Evolutionary conservation across 2,329 filamentous ascomycete genomes (phyloP), one percentile per base, ranked within the genome.

Genomic region (Pseudogymnoascus verrucosus): DNA sequence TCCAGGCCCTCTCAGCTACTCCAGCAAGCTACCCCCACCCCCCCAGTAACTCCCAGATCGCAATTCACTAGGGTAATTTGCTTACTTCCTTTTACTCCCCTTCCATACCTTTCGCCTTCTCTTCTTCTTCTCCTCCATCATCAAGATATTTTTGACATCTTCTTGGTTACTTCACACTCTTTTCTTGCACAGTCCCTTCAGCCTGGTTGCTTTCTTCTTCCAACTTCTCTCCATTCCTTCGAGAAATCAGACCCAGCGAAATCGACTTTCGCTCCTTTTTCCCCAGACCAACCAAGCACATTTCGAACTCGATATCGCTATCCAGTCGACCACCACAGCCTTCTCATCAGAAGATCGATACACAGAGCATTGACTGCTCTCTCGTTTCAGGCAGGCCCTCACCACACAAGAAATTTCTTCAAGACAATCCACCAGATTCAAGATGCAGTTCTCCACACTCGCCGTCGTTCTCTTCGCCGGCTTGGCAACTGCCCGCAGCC

Each of bases 201-300:
- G 57, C 57, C 57, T 12, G 57, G 57, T 60, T 36, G 31, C 57
- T 36, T 37, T 60, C 57, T 23, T 28, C 16, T n/a, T 23, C 37
- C 57, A 60, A 60, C 57, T 60, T 37, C 31, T 60, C 16, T 60
- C 19, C 57, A 60, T 40, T 60, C 57, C 28, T 60, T 14, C 16
- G 31, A 36, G 57, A 60, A 40, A 36, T 21, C 26, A 37, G 14
- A 37, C 57, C 31, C 28, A 60, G 57, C 57, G 57, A 28, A 60
- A 39, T 60, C 21, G 57, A 60, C 57, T 60, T 60, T 60, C 57
- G 57, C 57, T 60, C 57, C 2, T 60, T 60, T 60, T 37, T 60
- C 2, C 10, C 57, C 31, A 8, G 19, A 10, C 47, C 23, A 54
- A 54, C 16, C 47, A 28, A 31, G 47, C 47, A 54, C 14, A 16